A percentile compares a stretch with the other conserved stretches of the same genome.
These are phyloP conservation scores for Gossypium ekmanianum DNA, from an alignment of 345 rosid genomes.

Conservation along the genomic window DNA sequence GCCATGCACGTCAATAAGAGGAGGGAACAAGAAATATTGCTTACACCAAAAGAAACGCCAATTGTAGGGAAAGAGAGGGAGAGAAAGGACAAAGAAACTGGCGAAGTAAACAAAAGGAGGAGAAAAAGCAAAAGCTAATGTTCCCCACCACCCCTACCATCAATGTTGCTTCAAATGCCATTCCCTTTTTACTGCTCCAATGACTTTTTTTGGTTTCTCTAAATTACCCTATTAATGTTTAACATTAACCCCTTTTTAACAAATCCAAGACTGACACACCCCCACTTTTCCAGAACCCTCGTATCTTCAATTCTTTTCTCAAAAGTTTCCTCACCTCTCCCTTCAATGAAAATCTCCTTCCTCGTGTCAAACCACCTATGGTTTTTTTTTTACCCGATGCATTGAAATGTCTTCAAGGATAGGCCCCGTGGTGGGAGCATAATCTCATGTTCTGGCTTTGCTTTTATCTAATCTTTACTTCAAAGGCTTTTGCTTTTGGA, in stretches of 20 bases:
- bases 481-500: neutral
- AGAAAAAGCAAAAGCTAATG: constrained; percentile 31
- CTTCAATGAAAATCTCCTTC: constrained; percentile 20
- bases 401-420: constrained; percentile 22
- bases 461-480: constrained; percentile 6
- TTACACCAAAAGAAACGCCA: constrained; percentile 45
- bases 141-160: constrained; percentile 55
- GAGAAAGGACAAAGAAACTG: neutral
- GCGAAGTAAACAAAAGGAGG: neutral
- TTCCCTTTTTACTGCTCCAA: constrained; percentile 39
- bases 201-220: constrained; percentile 25
- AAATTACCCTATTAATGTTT: neutral
- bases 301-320: neutral
- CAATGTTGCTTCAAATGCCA: constrained; percentile 29
- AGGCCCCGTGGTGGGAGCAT: constrained; percentile 29
- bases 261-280: neutral
- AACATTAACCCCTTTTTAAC: neutral
- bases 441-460: constrained; percentile 33
- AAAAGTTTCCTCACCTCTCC: neutral
- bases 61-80: neutral
- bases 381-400: neutral
- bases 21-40: constrained; percentile 46
- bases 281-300: constrained; percentile 6
- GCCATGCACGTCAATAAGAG: constrained; percentile 4
- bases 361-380: neutral